Percentiles rank a stretch among this genome's conserved stretches.
These are phyloP conservation scores for Gossypium australe DNA, from an alignment of 345 rosid species.

Conservation along the genomic window DNA sequence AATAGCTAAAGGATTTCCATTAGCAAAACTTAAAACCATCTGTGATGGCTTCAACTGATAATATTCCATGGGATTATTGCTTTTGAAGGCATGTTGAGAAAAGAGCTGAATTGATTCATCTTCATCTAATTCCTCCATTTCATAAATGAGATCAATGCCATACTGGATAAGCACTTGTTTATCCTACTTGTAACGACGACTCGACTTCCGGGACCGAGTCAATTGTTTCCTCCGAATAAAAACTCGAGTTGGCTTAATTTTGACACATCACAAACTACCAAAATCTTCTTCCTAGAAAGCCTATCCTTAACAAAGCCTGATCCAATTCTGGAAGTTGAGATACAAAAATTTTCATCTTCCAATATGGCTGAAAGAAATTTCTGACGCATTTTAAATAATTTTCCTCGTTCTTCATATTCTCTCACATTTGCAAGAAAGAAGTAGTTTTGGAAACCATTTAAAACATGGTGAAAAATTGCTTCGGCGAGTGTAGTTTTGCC, in stretches of 20 bases:
- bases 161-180: background rate
- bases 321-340: constrained; percentile 9
- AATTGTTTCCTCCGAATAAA: background rate
- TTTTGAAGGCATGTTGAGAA: constrained; percentile 19
- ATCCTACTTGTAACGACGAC: background rate
- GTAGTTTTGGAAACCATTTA: too few relatives aligned
- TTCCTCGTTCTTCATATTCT: constrained; percentile 20
- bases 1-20: constrained; percentile 42
- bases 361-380: constrained; percentile 13
- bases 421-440: too few relatives aligned
- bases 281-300: too few relatives aligned
- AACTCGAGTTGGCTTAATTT: background rate
- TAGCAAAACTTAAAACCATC: constrained; percentile 22
- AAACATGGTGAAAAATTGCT: too few relatives aligned
- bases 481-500: constrained; percentile 17
- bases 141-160: background rate
- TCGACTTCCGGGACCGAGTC: background rate
- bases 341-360: background rate
- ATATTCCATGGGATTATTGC: background rate
- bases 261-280: background rate
- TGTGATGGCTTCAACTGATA: constrained; percentile 16
- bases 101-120: constrained; percentile 31
- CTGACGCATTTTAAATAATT: background rate
- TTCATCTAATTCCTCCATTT: constrained; percentile 12
- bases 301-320: background rate